These are phyloP conservation scores for Zostera marina DNA, from an alignment of 116 monocot species.

Conservation along the genomic window DNA sequence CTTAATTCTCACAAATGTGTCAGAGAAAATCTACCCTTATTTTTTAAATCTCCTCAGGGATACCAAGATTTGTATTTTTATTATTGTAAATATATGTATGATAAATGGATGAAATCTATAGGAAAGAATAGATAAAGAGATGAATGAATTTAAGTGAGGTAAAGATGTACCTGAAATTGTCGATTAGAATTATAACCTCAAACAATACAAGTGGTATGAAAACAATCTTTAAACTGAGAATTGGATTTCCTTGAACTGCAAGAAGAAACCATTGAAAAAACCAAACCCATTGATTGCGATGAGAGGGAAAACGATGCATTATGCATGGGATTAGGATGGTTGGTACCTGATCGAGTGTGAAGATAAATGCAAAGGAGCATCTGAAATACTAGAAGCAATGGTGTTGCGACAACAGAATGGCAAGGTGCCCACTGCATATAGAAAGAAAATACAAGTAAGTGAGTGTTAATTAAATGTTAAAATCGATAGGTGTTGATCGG, in stretches of 20 bases:
- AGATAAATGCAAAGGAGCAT: slow-evolving; percentile 89
- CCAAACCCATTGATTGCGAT: too few relatives aligned
- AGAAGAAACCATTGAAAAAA: too few relatives aligned
- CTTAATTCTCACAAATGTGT: too few relatives aligned
- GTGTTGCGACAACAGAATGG: slow-evolving; percentile 73
- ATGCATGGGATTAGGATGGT: not conserved
- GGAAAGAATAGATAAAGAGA: not conserved
- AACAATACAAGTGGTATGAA: slow-evolving; percentile 80
- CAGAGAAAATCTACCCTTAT: too few relatives aligned
- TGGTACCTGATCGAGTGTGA: slow-evolving; percentile 52
- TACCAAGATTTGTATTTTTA: too few relatives aligned
- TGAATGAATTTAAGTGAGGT: not conserved
- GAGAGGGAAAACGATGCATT: not conserved
- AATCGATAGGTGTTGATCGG: too few relatives aligned
- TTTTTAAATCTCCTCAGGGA: too few relatives aligned
- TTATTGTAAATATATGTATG: not conserved
- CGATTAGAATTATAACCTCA: slow-evolving; percentile 69
- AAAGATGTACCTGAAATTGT: slow-evolving; percentile 76
- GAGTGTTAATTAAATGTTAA: too few relatives aligned
- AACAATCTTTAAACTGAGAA: slow-evolving; percentile 81
- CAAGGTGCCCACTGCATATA: slow-evolving; percentile 81
- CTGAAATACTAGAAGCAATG: slow-evolving; percentile 83
- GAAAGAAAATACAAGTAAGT: not conserved
- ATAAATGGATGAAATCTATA: not conserved
- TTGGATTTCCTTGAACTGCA: slow-evolving; percentile 30